Evolutionary conservation across 192 early-diverging fungal genomes (phyloP), one percentile per base, ranked within the genome.

Genomic region (Neocallimastix lanati): DNA sequence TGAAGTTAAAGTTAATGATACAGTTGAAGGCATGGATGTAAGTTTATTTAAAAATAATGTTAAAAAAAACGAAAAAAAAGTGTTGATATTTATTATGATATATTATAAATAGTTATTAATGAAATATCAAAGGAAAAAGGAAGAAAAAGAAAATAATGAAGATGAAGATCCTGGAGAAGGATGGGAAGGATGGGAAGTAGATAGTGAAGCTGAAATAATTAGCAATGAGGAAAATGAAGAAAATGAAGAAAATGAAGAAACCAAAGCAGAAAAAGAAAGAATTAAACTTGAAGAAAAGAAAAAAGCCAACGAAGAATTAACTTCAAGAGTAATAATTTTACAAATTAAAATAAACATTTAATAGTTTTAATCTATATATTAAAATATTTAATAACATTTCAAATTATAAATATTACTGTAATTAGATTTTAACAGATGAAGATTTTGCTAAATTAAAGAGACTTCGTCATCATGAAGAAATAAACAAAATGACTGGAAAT

Each of bases 391-490:
- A n/a, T n/a, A n/a, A n/a, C n/a, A n/a, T n/a, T n/a, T n/a, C n/a
- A n/a, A n/a, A n/a, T n/a, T n/a, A n/a, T n/a, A n/a, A n/a, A n/a
- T n/a, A n/a, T n/a, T n/a, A n/a, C n/a, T n/a, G n/a, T n/a, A n/a
- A n/a, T n/a, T 87, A 91, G 82, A 93, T 98, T 78, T 87, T 96
- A 77, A 96, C 95, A 58, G 91, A 93, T 35, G 93, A 94, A 29
- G 97, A 99, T 87, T 98, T 98, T 85, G 91, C 88, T 29, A 91
- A 89, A 78, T 90, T 99, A 81, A 86, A 93, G 78, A 90, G 92
- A 80, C 87, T 95, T 29, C 93, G 91, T 82, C 85, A 88, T 78
- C 84, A 91, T 29, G 82, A 88, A 76, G 91, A 93, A 79, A 88
- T 88, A 28, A 88, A 91, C 36, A 81, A 80, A 30, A 78, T 90